Base-by-base conservation (phyloP, 352 stramenopile species). In the Phytophthora pini region DNA sequence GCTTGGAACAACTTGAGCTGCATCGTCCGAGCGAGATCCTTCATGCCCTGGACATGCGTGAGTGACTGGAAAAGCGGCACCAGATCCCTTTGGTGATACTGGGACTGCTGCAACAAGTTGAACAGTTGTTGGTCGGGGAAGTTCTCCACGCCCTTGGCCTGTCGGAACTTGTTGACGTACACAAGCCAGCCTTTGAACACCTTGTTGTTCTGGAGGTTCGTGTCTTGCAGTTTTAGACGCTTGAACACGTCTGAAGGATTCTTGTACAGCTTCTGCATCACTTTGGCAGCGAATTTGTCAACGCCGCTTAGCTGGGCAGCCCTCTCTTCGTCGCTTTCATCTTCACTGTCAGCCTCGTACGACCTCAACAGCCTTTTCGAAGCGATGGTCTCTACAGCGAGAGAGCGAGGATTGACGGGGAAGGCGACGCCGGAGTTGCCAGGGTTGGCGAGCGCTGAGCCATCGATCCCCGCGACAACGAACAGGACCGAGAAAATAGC, bases 131-230 rank as follows among this genome's bases (percentile, higher is more conserved):
- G 9, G 11, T 31, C 32, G 31, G 48, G 22, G 48, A 55, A 55
- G 11, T 55, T 13, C 1, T 44, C 20, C 20, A 17, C 22, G 5
- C 32, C 32, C 13, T 55, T 55, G 1, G 29, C 15, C n/a, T 11
- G 10, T 34, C 34, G 40, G 31, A 44, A 55, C 32, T 44, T 55
- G 32, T 44, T 55, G 26, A 44, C 32, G 31, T 55, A 55, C 31
- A 22, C 31, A 20, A 55, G 29, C 48, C 48, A 55, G 10, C 17
- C 17, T 4, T 22, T 20, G 48, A 55, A 55, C 48, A 11, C 20
- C 17, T 4, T 2, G 20, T 55, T 55, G 11, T 32, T 32, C 5
- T 41, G 2, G 11, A 55, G 48, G 12, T 55, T 22, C 17, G 5
- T 17, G 3, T 22, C 32, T 20, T 6, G 12, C 9, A 55, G 15